phyloP scores from a whole-genome alignment of 352 stramenopile species.

The Poterioochromonas sp. region DNA sequence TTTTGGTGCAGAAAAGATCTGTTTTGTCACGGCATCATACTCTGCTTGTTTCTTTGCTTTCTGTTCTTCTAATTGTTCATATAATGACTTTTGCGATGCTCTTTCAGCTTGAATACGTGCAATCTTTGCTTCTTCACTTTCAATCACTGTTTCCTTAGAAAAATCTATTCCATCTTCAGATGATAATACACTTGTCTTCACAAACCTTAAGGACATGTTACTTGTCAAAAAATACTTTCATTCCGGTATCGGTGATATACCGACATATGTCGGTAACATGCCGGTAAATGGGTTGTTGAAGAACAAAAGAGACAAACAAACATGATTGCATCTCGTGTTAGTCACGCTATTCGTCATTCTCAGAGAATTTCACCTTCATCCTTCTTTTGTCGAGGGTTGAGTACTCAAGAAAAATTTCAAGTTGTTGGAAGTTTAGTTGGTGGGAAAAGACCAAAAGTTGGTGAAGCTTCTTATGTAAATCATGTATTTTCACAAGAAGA shows the following conservation, averaged over 20 bases:
- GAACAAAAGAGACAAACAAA: too few species aligned
- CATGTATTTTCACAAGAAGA: constrained; percentile 18
- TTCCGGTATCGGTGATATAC: too few species aligned
- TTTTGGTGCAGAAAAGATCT: constrained; percentile 27
- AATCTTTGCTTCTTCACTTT: constrained; percentile 21
- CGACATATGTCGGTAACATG: too few species aligned
- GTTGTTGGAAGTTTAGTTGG: not conserved
- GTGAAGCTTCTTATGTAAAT: not conserved
- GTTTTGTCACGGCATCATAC: constrained; percentile 30
- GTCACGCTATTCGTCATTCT: too few species aligned
- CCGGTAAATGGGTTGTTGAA: too few species aligned
- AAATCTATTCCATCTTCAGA: constrained; percentile 33
- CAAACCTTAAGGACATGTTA: constrained; percentile 24
- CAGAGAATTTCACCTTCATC: too few species aligned
- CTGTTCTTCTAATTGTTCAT: constrained; percentile 31
- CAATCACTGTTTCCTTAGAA: constrained; percentile 21
- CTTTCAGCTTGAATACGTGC: not conserved
- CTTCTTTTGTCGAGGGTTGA: too few species aligned
- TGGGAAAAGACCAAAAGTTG: not conserved
- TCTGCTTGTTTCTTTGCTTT: constrained; percentile 32
- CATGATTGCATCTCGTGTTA: too few species aligned
- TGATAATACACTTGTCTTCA: constrained; percentile 16
- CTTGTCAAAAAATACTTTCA: too few species aligned
- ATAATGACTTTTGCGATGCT: constrained; percentile 3
- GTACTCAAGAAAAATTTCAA: not conserved